phyloP scores from a whole-genome alignment of 148 eudicot genomes.

The Heliamphora exappendiculata region DNA sequence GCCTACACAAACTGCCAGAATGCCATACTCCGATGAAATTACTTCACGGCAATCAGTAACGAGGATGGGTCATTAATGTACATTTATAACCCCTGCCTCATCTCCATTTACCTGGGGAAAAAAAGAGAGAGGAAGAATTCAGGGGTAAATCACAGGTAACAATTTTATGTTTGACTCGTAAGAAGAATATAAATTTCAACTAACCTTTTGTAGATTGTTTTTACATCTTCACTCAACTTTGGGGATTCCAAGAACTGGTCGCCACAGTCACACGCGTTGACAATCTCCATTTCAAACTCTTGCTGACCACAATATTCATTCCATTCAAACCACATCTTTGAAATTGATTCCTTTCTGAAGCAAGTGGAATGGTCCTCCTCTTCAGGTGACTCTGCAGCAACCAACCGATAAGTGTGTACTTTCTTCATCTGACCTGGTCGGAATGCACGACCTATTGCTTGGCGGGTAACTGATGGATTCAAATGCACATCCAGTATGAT shows the following conservation, averaged over 20 bases:
- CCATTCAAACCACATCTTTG: slow-evolving; percentile 97
- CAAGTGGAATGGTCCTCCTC: slow-evolving; percentile 73
- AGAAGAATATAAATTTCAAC: slow-evolving; percentile 7
- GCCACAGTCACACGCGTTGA: slow-evolving; percentile 49
- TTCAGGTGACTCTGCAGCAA: slow-evolving; percentile 77
- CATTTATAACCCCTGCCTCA: not conserved
- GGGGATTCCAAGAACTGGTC: slow-evolving; percentile 61
- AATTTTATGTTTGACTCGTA: not conserved
- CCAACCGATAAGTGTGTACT: slow-evolving; percentile 58
- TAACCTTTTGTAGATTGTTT: slow-evolving; percentile 59
- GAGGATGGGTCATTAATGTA: not conserved
- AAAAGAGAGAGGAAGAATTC: not conserved
- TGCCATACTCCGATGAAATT: not conserved
- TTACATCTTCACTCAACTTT: slow-evolving; percentile 46
- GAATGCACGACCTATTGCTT: slow-evolving; percentile 93
- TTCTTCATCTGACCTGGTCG: slow-evolving; percentile 83
- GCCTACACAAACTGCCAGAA: not conserved
- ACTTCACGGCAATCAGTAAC: too few relatives aligned
- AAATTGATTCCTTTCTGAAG: slow-evolving; percentile 74
- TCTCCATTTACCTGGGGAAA: slow-evolving; percentile 12
- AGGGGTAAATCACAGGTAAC: not conserved
- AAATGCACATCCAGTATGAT: slow-evolving; percentile 74
- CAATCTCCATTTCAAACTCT: slow-evolving; percentile 49
- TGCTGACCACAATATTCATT: slow-evolving; percentile 40
- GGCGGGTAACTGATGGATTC: slow-evolving; percentile 89